Percentiles rank a stretch among this genome's conserved stretches.
These are phyloP conservation scores for Termitomyces eurrhizus DNA, from an alignment of 768 basidiomycete species.

Conservation along the genomic window DNA sequence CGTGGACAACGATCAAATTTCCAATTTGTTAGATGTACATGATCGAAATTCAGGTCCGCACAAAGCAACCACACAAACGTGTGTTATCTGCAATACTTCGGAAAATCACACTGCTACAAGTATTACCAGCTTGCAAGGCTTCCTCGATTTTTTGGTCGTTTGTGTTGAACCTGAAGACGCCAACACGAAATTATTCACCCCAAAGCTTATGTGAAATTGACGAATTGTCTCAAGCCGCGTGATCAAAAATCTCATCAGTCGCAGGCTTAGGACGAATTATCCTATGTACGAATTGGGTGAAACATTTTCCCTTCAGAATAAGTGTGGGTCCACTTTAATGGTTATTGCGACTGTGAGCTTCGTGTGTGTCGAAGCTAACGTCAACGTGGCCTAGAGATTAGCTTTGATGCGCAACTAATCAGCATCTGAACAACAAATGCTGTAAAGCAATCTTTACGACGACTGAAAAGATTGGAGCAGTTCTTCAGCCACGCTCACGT, in stretches of 20 bases:
- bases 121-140: not conserved
- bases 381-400: not conserved
- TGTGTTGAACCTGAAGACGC: not conserved
- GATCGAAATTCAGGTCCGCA: not conserved
- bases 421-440: not conserved
- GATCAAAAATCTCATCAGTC: not conserved
- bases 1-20: not conserved
- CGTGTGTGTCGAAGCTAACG: not conserved
- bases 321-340: constrained; percentile 1
- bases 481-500: not conserved
- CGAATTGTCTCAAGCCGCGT: not conserved
- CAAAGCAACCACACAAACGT: not conserved
- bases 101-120: not conserved
- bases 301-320: not conserved
- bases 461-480: not conserved
- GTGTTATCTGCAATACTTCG: too few relatives aligned
- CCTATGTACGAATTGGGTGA: not conserved
- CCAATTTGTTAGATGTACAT: not conserved
- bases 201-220: not conserved
- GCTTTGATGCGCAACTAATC: not conserved
- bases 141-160: not conserved
- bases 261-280: not conserved
- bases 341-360: not conserved
- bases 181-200: not conserved
- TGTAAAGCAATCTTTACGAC: not conserved